Conservation (phyloP, 257 asterid genomes). For the Pogostemon cablin region DNA sequence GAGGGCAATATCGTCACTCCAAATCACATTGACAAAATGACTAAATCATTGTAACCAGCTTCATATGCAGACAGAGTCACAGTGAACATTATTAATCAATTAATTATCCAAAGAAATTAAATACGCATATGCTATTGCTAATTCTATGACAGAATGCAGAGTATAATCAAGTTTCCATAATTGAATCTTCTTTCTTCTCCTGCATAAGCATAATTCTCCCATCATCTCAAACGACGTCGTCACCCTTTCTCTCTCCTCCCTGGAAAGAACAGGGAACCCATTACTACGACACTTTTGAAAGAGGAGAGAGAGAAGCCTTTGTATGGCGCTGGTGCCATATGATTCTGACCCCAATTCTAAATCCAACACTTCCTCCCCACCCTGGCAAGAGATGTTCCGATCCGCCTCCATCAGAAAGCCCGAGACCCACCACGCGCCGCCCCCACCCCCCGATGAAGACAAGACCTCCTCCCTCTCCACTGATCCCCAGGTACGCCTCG, state of each 20-base stretch:
- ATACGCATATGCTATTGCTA: neutral
- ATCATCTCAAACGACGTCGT: neutral
- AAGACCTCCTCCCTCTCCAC: constrained; percentile 46
- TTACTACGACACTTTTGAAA: neutral
- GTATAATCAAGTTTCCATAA: neutral
- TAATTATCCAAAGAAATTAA: neutral
- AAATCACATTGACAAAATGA: neutral
- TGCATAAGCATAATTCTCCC: constrained; percentile 22
- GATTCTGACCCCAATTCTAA: constrained; percentile 59
- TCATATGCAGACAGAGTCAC: neutral
- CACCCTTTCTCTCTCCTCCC: constrained; percentile 12
- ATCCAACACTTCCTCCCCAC: constrained; percentile 46
- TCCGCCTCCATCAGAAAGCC: constrained; percentile 87
- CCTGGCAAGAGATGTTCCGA: constrained; percentile 98
- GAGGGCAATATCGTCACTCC: constrained; percentile 23
- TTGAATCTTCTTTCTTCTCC: neutral
- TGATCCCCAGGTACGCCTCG: constrained; percentile 95
- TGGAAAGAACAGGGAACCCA: neutral
- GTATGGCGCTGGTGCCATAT: constrained; percentile 64
- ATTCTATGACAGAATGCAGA: constrained; percentile 13
- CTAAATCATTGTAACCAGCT: constrained; percentile 34
- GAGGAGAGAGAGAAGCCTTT: constrained; percentile 7
- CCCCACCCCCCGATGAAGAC: constrained; percentile 29
- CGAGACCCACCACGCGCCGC: constrained; percentile 45
- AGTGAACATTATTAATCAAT: neutral